These are phyloP conservation scores for Parasarocladium wereldwijsianum DNA, from an alignment of 2,329 filamentous ascomycete species.

Conservation along the genomic window DNA sequence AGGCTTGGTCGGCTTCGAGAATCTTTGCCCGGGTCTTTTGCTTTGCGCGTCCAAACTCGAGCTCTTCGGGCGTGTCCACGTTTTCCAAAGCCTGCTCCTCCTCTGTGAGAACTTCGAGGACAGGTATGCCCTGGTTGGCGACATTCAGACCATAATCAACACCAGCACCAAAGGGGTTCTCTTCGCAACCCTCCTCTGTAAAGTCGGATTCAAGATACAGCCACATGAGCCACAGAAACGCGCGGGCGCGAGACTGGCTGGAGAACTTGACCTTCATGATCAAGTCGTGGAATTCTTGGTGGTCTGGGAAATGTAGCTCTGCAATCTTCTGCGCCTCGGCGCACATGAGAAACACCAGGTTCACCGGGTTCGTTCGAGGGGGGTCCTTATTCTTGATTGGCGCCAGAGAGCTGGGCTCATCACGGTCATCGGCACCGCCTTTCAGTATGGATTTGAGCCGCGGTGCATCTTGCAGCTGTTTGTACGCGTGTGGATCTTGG, in stretches of 20 bases:
- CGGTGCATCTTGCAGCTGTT: slow-evolving; percentile 92
- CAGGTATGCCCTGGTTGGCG: slow-evolving; percentile 54
- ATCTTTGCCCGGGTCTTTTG: slow-evolving; percentile 62
- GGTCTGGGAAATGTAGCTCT: slow-evolving; percentile 75
- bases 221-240: slow-evolving; percentile 98
- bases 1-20: slow-evolving; percentile 59
- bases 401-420: slow-evolving; percentile 71
- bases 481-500: slow-evolving; percentile 91
- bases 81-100: slow-evolving; percentile 58
- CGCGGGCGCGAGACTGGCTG: slow-evolving; percentile 68
- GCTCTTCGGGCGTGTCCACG: slow-evolving; percentile 55
- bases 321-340: slow-evolving; percentile 83
- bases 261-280: slow-evolving; percentile 80
- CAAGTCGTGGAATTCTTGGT: slow-evolving; percentile 87
- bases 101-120: slow-evolving; percentile 47
- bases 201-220: slow-evolving; percentile 97
- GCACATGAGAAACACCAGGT: slow-evolving; percentile 89
- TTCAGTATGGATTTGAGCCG: slow-evolving; percentile 94
- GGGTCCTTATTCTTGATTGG: slow-evolving; percentile 55
- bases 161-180: slow-evolving; percentile 76
- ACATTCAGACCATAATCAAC: slow-evolving; percentile 51
- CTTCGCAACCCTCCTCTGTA: slow-evolving; percentile 68
- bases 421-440: slow-evolving; percentile 78
- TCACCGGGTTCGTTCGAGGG: slow-evolving; percentile 85
- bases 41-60: slow-evolving; percentile 57